Percentiles rank a stretch among this genome's conserved stretches.
These are phyloP conservation scores for Pichia sp. DNA, from an alignment of 1,139 yeast genomes.

Conservation along the genomic window DNA sequence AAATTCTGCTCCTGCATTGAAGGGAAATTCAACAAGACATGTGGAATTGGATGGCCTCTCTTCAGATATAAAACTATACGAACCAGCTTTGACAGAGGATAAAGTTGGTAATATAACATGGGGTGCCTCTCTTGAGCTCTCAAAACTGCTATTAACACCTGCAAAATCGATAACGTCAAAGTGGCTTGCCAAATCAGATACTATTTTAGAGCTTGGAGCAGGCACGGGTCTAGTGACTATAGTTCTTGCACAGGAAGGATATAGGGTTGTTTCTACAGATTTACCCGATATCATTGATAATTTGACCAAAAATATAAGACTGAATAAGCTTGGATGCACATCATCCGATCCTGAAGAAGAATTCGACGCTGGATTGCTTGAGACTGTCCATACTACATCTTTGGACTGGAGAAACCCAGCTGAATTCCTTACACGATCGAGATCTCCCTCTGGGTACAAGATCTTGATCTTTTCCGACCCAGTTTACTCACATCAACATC, in stretches of 20 bases:
- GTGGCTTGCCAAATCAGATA: constrained; percentile 23
- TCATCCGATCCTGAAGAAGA: background rate
- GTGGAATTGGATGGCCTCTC: constrained; percentile 17
- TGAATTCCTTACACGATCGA: constrained; percentile 28
- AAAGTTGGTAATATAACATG: constrained; percentile 89
- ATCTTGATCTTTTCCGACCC: constrained; percentile 81
- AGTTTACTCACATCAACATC: constrained; percentile 77
- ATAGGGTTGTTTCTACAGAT: constrained; percentile 57
- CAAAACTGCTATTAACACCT: constrained; percentile 40
- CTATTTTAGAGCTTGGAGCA: constrained; percentile 77
- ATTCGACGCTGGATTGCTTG: background rate
- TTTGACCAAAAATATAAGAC: constrained; percentile 45
- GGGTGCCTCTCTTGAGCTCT: constrained; percentile 80
- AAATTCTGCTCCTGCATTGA: constrained; percentile 81
- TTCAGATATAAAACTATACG: constrained; percentile 42
- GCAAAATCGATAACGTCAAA: constrained; percentile 6
- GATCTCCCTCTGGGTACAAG: constrained; percentile 30
- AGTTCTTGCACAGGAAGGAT: constrained; percentile 43
- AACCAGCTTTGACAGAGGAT: constrained; percentile 84
- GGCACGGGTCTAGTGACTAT: constrained; percentile 94
- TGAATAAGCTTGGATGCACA: constrained; percentile 35
- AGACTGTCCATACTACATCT: constrained; percentile 7
- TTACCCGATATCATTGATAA: constrained; percentile 71
- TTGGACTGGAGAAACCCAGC: constrained; percentile 73
- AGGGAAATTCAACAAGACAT: constrained; percentile 50